Base-by-base conservation (phyloP, 2,329 filamentous ascomycete genomes). In the Dactylella cylindrospora region DNA sequence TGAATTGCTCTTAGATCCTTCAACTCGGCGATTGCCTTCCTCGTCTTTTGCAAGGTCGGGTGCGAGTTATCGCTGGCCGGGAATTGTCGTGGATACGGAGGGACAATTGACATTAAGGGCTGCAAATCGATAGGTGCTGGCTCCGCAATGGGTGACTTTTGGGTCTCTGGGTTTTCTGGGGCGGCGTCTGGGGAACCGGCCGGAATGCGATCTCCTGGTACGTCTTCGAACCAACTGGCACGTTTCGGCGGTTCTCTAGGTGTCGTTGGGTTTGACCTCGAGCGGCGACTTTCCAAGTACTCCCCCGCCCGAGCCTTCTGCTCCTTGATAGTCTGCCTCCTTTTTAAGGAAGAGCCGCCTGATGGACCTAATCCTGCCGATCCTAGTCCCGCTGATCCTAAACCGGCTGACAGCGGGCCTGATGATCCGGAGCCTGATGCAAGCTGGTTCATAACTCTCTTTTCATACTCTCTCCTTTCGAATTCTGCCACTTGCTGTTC, bases 11-110 rank as follows among this genome's bases (percentile, higher is more conserved):
- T 78, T 43, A 95, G 75, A 67, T 93, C 84, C 46, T 84, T 86
- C 32, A 95, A 75, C 1, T 79, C 78, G 10, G 90, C 82, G 15
- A 96, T 86, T 0, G 83, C 80, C 2, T 79, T 83, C 43, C 93
- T 84, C 39, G 88, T 90, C 1, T 83, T 79, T 0, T 85, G 80
- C n/a, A 98, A 79, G 66, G 94, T 86, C 0, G 93, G 93, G 70
- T 98, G 93, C 67, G 83, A 94, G 70, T 97, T 98, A 72, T 95
- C 96, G 12, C 97, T 88, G 0, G 93, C 93, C 6, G 93, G 93
- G 68, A 97, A 86, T 70, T 97, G 91, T 5, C 91, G 84, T 1
- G 93, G 93, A 71, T 95, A 97, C 1, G 93, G 88, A 1, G 93
- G 93, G 6, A 93, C 93, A 23, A 98, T 78, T 0, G 93, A 96